phyloP scores from a whole-genome alignment of 306 rosid species.

The Fragaria vesca region DNA sequence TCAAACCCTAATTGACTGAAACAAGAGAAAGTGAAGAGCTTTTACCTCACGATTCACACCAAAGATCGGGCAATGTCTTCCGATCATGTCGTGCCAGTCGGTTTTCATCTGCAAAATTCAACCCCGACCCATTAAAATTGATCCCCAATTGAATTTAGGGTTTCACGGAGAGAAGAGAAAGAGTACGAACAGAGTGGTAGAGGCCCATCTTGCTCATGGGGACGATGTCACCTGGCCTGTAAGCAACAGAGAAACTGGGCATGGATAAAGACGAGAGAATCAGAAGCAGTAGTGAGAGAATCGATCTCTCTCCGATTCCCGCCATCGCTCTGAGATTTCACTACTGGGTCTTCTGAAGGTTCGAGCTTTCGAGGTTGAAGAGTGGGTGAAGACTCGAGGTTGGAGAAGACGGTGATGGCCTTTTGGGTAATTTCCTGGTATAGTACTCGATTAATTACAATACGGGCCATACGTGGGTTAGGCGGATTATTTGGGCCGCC shows the following conservation, averaged over 20 bases:
- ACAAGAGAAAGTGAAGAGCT: conserved; percentile 16
- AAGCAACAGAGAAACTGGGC: conserved; percentile 38
- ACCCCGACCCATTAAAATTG: conserved; percentile 7
- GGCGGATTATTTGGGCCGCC: no score
- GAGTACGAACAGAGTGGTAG: conserved; percentile 80
- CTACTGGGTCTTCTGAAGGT: not conserved
- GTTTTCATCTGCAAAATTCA: conserved; percentile 67
- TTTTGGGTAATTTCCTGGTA: no score
- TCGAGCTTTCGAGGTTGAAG: not conserved
- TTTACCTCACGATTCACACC: conserved; percentile 93
- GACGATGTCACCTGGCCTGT: conserved; percentile 81
- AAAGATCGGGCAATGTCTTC: conserved; percentile 87
- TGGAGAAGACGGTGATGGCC: not conserved
- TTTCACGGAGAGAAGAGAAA: not conserved
- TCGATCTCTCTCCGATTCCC: conserved; percentile 25
- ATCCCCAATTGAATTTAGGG: not conserved
- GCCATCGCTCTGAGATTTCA: conserved; percentile 27
- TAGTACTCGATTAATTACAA: no score
- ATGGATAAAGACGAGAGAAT: conserved; percentile 25
- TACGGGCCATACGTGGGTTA: no score
- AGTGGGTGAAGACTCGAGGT: not conserved
- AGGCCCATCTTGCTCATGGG: conserved; percentile 98
- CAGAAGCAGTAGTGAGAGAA: conserved; percentile 21
- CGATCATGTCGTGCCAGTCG: conserved; percentile 88
- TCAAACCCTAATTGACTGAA: conserved; percentile 27